Base-by-base conservation (phyloP, 148 eudicot genomes). In the Beta vulgaris region DNA sequence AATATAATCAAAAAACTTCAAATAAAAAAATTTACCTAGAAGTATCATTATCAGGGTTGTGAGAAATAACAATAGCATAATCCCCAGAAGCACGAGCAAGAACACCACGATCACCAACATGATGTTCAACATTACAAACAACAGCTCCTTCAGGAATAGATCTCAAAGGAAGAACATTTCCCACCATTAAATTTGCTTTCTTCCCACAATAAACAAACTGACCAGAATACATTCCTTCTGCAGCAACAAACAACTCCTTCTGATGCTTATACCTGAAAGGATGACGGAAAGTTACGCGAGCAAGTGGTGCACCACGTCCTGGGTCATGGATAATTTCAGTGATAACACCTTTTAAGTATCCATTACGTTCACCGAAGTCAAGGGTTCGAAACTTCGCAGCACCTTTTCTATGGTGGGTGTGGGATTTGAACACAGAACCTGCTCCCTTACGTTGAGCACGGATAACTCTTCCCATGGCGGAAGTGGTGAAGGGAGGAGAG, bases 31-130 rank as follows among this genome's bases (percentile, higher is more conserved):
- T 4, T 54, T 79, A 83, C 85, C 85, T 79, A 51, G 80, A 57
- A 35, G 85, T 83, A 10, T 83, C 85, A 48, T 83, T 79, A 44
- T 83, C 85, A 51, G 85, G 85, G 54, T 83, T 83, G 53, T 83
- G 85, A 73, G 80, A 76, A 72, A 83, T 83, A 21, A 83, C 85
- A 76, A 83, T 83, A 53, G 85, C 85, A n/a, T 83, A 83, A 76
- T 83, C 85, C 2, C 85, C 85, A 68, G 82, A 79, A 68, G 74
- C 73, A 37, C 85, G 77, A 34, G 85, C 85, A 23, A 83, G 74
- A 68, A 79, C 82, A 76, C 85, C 85, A 79, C 85, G 85, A 64
- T 83, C 85, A 57, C 85, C 85, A 72, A 83, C 85, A 79, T 83
- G 85, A 49, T 83, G 85, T 23, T 83, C 85, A 19, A 83, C 85